A percentile compares a stretch with the other conserved stretches of the same genome.
These are phyloP conservation scores for Aurantiochytrium sp. DNA, from an alignment of 108 stramenopile species.

Conservation along the genomic window DNA sequence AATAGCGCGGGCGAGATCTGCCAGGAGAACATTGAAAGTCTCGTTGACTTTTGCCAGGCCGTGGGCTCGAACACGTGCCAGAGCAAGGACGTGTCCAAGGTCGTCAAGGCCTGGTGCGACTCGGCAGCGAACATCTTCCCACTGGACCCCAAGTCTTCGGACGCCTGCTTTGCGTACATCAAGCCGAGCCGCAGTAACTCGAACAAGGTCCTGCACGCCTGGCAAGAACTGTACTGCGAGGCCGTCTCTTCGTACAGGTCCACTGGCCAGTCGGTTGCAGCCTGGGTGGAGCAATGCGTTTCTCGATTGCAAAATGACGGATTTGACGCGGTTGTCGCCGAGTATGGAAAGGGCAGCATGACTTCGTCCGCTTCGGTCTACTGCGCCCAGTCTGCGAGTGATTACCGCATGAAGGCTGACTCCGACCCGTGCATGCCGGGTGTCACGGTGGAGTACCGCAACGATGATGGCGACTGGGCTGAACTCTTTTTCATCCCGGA, in stretches of 20 bases:
- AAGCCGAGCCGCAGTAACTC: not conserved
- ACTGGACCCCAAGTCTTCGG: not conserved
- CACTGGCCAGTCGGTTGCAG: not conserved
- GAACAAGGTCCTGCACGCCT: not conserved
- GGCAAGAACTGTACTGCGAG: not conserved
- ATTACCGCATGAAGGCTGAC: not conserved
- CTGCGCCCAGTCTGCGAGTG: not conserved
- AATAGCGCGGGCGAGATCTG: not conserved
- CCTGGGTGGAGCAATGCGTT: not conserved
- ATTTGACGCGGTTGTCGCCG: not conserved
- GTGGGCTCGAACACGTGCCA: not conserved
- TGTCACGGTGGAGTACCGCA: not conserved
- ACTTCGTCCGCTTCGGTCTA: not conserved
- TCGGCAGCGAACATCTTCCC: not conserved
- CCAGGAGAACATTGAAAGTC: not conserved
- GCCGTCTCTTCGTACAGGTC: not conserved
- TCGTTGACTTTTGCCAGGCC: not conserved
- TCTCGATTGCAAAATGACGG: not conserved
- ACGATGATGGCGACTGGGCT: not conserved
- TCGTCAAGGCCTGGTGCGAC: not conserved
- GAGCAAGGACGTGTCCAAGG: not conserved
- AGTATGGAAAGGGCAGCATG: not conserved
- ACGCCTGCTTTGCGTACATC: not conserved
- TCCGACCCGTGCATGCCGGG: slow-evolving; percentile 2
- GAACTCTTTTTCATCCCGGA: not conserved